Percentiles rank a stretch among this genome's conserved stretches.
phyloP scores from a whole-genome alignment of 2,329 filamentous ascomycete genomes.

The Diaporthe amygdali region DNA sequence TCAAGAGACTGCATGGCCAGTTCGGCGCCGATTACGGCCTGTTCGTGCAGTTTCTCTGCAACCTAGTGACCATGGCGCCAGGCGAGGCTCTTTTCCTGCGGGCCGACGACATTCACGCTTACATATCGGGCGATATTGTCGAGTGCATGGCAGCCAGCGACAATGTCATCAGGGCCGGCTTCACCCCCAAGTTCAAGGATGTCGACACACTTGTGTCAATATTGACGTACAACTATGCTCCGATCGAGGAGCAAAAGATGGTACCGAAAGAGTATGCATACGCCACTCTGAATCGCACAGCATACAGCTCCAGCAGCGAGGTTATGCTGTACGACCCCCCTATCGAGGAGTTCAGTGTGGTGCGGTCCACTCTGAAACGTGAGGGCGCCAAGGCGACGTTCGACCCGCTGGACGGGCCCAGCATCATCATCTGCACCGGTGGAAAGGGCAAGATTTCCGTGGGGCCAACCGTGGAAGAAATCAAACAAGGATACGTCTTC shows the following conservation, averaged over 20 bases:
- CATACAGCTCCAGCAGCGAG: constrained; percentile 78
- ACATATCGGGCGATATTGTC: constrained; percentile 91
- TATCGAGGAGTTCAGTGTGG: constrained; percentile 94
- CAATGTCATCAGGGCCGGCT: constrained; percentile 95
- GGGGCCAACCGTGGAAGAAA: constrained; percentile 77
- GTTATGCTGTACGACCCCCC: constrained; percentile 88
- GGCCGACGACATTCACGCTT: constrained; percentile 97
- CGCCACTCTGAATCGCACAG: constrained; percentile 78
- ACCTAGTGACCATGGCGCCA: constrained; percentile 85
- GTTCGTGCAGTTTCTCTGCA: constrained; percentile 96
- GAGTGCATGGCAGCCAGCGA: constrained; percentile 99
- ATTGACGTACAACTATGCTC: constrained; percentile 94
- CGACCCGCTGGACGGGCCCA: constrained; percentile 84
- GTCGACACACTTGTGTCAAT: constrained; percentile 86
- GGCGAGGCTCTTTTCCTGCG: constrained; percentile 96
- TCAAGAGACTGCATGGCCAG: constrained; percentile 77
- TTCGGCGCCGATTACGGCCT: constrained; percentile 92
- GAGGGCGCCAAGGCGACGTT: constrained; percentile 84
- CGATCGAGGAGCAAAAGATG: constrained; percentile 96
- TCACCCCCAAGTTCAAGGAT: constrained; percentile 99
- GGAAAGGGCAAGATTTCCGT: constrained; percentile 86
- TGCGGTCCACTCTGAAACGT: constrained; percentile 76
- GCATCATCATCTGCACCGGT: constrained; percentile 88
- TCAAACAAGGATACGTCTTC: constrained; percentile 76
- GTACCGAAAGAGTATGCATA: constrained; percentile 84